phyloP scores from a whole-genome alignment of 23 red algal species.

The Cyanidiococcus yangmingshanensis region DNA sequence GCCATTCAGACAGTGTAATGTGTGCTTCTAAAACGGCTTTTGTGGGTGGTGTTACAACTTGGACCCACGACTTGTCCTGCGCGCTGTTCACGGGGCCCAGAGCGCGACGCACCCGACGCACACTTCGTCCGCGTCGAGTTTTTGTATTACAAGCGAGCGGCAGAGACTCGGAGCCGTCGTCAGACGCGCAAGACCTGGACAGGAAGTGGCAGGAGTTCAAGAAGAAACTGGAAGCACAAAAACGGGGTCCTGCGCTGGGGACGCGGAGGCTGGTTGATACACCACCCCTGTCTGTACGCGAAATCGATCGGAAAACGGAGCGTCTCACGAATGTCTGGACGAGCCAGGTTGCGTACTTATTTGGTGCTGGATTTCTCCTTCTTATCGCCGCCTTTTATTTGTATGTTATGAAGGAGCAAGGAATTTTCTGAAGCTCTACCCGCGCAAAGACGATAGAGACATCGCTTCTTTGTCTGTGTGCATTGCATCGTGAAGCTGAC shows the following conservation, averaged over 20 bases:
- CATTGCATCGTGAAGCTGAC: too few relatives aligned
- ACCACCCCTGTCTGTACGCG: background rate
- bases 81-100: too few relatives aligned
- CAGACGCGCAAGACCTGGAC: background rate
- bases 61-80: too few relatives aligned
- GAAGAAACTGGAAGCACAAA: background rate
- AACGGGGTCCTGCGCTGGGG: background rate
- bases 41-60: too few relatives aligned
- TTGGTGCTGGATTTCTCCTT: background rate
- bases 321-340: constrained; percentile 5
- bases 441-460: too few relatives aligned
- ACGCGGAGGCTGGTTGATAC: background rate
- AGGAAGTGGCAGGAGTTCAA: constrained; percentile 1
- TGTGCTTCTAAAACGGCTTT: too few relatives aligned
- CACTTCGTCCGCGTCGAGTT: too few relatives aligned
- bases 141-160: too few relatives aligned
- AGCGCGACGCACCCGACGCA: too few relatives aligned
- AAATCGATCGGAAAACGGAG: background rate
- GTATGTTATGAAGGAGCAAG: constrained; percentile 16
- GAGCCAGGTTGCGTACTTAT: constrained; percentile 8
- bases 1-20: too few relatives aligned
- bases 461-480: too few relatives aligned
- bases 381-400: background rate
- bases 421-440: constrained; percentile 17
- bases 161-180: background rate